Conservation (phyloP, 1,284 basidiomycete genomes). For the Boletus sp. region DNA sequence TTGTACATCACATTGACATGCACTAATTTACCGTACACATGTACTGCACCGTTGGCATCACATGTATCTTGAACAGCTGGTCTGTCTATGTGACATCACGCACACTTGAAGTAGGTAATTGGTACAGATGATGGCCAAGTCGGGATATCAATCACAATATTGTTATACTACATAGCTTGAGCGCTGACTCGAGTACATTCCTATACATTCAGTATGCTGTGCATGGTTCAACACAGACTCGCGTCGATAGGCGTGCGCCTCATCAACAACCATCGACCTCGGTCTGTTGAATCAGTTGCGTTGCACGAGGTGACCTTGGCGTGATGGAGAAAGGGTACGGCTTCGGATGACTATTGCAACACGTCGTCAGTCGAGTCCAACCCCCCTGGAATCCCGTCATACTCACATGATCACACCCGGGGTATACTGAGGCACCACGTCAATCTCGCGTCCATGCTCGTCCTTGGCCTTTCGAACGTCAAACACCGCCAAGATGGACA, state of each 20-base stretch:
- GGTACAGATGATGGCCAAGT: too few relatives aligned
- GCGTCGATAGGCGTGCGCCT: too few relatives aligned
- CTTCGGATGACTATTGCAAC: conserved; percentile 14
- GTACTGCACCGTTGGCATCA: conserved; percentile 11
- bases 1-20: conserved; percentile 11
- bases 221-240: not conserved
- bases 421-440: conserved; percentile 43
- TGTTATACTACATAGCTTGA: too few relatives aligned
- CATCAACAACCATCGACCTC: conserved; percentile 1
- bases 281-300: conserved; percentile 15
- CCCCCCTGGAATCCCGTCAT: not conserved
- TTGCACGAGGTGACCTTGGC: conserved; percentile 23
- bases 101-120: too few relatives aligned
- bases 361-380: not conserved
- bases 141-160: too few relatives aligned
- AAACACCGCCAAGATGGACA: conserved; percentile 39
- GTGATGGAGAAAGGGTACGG: conserved; percentile 28
- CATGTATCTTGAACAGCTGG: conserved; percentile 21
- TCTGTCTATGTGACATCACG: conserved; percentile 13
- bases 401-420: conserved; percentile 50
- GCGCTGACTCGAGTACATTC: too few relatives aligned
- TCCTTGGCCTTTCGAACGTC: conserved; percentile 35
- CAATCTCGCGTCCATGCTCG: conserved; percentile 25
- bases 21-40: conserved; percentile 22
- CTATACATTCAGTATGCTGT: too few relatives aligned